Evolutionary conservation across 371 early-diverging fungal genomes (phyloP), one percentile per base, ranked within the genome.

Genomic region (Entomophthora muscae): DNA sequence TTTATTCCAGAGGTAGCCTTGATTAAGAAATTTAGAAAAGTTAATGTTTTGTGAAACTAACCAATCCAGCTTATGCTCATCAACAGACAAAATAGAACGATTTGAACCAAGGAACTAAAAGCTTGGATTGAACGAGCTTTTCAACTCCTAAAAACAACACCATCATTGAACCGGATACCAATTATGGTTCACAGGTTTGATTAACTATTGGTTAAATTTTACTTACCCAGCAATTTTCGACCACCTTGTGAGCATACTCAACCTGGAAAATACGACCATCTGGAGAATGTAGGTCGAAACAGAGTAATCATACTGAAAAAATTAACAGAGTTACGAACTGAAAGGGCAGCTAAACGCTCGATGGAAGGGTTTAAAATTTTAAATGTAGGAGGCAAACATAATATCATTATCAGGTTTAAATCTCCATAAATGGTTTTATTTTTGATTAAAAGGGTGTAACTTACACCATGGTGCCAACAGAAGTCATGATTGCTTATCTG

Each of bases 251-350:
- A 57, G 98, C 98, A 72, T 98, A 98, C 77, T 98, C 98, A 54
- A 94, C 90, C 76, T 98, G 98, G 75, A 96, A 98, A 65, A 98
- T 87, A 65, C 97, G 84, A 64, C 98, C 98, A 73, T 98, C 98
- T 57, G 98, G 97, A 52, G 98, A 95, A n/a, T n/a, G 73, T 96
- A 98, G 26, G 98, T 98, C 67, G 93, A 89, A 52, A 92, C 90
- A 31, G 94, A 90, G 65, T 95, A 79, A 78, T 98, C 98, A 73
- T 98, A 98, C 93, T 91, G 77, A 58, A 63, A 1, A 57, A 17
- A 42, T n/a, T n/a, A n/a, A n/a, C n/a, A 26, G 22, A 10, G 42
- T 1, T 26, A 42, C 5, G 27, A 42, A 32, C 17, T 26, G 69
- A 23, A 62, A 28, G 7, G 33, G 32, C 52, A 32, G 7, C 53